Conservation (phyloP, 2,329 filamentous ascomycete species). For the Botryotinia convoluta region DNA sequence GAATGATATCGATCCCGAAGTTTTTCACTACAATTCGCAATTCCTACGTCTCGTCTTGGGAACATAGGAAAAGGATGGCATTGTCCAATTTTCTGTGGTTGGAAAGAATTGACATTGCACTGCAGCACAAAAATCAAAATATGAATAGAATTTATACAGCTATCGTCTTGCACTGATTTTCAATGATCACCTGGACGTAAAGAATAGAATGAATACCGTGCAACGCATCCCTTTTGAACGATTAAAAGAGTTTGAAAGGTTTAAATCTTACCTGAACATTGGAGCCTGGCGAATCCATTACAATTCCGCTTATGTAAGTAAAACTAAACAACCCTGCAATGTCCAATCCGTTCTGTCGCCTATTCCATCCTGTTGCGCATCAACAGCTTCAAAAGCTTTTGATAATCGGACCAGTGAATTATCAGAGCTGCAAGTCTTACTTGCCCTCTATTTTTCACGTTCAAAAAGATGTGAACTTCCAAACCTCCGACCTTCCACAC, state of each 20-base stretch:
- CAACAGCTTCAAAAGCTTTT: conserved; percentile 7
- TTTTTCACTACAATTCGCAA: conserved; percentile 7
- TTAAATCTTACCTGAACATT: not conserved
- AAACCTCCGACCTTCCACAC: conserved; percentile 4
- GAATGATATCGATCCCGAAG: conserved; percentile 3
- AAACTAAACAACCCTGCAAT: not conserved
- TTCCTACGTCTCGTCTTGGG: conserved; percentile 10
- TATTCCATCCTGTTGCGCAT: conserved; percentile 7
- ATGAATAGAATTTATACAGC: not conserved
- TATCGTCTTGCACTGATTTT: not conserved
- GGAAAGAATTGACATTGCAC: not conserved
- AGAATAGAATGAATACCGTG: not conserved
- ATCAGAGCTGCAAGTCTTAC: conserved; percentile 14
- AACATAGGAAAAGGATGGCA: not conserved
- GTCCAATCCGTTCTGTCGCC: conserved; percentile 1
- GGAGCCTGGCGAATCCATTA: not conserved
- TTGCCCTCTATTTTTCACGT: not conserved
- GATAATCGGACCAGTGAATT: not conserved
- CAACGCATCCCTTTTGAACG: not conserved
- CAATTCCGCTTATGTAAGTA: not conserved
- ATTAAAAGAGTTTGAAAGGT: not conserved
- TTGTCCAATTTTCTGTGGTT: not conserved
- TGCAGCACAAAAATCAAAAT: not conserved
- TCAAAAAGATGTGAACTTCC: conserved; percentile 30
- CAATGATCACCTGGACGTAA: not conserved